Percentiles rank a stretch among this genome's conserved stretches.
Conservation (phyloP, 75 land plant species). For the Larix kaempferi region DNA sequence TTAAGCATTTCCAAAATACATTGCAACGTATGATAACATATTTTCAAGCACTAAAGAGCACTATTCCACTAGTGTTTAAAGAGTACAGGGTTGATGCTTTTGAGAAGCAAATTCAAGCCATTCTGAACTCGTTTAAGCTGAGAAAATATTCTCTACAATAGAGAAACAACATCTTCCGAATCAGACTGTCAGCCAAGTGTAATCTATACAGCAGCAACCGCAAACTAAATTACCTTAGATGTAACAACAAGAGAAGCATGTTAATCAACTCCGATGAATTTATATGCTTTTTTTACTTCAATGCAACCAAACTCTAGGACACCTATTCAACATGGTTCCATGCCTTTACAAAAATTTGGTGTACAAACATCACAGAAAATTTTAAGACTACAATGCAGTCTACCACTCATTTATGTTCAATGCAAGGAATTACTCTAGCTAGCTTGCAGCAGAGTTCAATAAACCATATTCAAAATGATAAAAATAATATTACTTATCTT, state of each 20-base stretch:
- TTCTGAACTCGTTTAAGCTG: too few relatives aligned
- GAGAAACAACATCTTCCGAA: too few relatives aligned
- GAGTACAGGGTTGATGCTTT: too few relatives aligned
- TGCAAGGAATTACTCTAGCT: slow-evolving; percentile 39
- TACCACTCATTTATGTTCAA: slow-evolving; percentile 35
- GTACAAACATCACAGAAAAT: slow-evolving; percentile 35
- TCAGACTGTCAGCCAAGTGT: too few relatives aligned
- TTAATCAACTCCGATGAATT: slow-evolving; percentile 48
- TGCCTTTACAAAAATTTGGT: slow-evolving; percentile 28
- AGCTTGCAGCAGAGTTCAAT: slow-evolving; percentile 39
- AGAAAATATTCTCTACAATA: too few relatives aligned
- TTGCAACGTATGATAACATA: too few relatives aligned
- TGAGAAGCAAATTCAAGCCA: too few relatives aligned
- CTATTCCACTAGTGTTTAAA: too few relatives aligned
- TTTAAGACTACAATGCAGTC: slow-evolving; percentile 34
- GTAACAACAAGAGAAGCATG: slow-evolving; percentile 31
- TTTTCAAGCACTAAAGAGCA: too few relatives aligned
- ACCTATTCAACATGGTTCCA: slow-evolving; percentile 39
- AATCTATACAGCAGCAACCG: too few relatives aligned
- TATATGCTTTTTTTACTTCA: slow-evolving; percentile 30
- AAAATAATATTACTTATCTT: slow-evolving; percentile 14
- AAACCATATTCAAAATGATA: slow-evolving; percentile 39
- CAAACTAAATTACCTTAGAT: slow-evolving; percentile 33
- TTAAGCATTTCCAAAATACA: too few relatives aligned
- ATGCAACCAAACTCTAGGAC: slow-evolving; percentile 29